Conservation (phyloP, 371 early-diverging fungal genomes). For the Catenaria anguillulae region DNA sequence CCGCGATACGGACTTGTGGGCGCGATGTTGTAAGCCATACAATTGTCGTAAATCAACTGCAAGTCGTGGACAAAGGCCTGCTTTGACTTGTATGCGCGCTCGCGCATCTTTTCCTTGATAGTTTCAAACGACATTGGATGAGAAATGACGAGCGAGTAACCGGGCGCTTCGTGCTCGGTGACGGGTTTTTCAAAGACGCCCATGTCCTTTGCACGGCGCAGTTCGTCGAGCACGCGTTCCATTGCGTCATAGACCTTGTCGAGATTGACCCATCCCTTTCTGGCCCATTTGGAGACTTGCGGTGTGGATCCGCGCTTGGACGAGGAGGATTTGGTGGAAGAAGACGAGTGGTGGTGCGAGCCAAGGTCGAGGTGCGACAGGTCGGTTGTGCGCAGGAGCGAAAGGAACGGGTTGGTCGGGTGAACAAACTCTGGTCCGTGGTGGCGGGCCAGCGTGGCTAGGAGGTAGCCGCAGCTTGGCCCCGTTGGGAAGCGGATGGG, state of each 20-base stretch:
- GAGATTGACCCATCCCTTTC: conserved; percentile 74
- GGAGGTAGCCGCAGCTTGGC: conserved; percentile 1
- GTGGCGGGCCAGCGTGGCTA: background rate
- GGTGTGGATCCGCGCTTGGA: background rate
- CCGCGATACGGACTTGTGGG: no score
- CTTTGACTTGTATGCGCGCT: conserved; percentile 51
- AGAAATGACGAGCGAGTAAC: conserved; percentile 77
- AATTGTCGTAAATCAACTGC: conserved; percentile 67
- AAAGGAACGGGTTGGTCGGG: no score
- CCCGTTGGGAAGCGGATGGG: background rate
- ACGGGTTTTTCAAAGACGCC: conserved; percentile 83
- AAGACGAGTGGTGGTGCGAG: no score
- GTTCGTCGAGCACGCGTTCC: conserved; percentile 65
- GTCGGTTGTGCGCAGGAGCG: no score
- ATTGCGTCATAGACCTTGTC: conserved; percentile 78
- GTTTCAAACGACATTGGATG: conserved; percentile 90
- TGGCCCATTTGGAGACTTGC: conserved; percentile 30
- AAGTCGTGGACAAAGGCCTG: conserved; percentile 65
- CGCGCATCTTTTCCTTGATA: conserved; percentile 63
- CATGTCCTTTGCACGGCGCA: conserved; percentile 62
- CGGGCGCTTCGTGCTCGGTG: conserved; percentile 82
- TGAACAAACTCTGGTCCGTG: background rate
- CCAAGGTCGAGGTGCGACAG: background rate
- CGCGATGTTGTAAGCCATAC: conserved; percentile 64
- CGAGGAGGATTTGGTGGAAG: no score